These are phyloP conservation scores for Paramecium bursaria DNA, from an alignment of 73 alveolate species.

Conservation along the genomic window DNA sequence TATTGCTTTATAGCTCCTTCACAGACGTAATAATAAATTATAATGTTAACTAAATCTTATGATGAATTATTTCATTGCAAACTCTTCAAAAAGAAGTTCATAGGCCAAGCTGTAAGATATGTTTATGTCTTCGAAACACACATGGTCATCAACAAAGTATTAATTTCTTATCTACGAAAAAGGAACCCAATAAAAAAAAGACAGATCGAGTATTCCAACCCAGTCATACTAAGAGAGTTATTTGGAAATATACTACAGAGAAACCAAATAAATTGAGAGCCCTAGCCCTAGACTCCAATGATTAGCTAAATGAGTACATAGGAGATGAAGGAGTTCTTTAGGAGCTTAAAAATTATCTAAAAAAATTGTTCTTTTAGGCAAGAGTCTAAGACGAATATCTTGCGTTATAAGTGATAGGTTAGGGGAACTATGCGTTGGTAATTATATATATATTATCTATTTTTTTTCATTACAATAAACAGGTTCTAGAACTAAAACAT, in stretches of 20 bases:
- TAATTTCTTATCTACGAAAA: not conserved
- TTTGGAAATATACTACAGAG: slow-evolving; percentile 47
- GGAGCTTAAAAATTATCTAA: slow-evolving; percentile 6
- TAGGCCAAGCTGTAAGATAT: slow-evolving; percentile 3
- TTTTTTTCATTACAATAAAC: no score
- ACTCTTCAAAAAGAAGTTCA: not conserved
- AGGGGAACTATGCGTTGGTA: slow-evolving; percentile 57
- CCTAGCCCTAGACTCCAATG: not conserved
- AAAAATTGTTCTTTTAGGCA: slow-evolving; percentile 39
- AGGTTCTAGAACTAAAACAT: slow-evolving; percentile 56
- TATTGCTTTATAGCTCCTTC: not conserved
- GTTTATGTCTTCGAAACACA: not conserved
- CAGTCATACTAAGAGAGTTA: slow-evolving; percentile 1
- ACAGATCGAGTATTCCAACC: slow-evolving; percentile 13
- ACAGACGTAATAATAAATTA: slow-evolving; percentile 22
- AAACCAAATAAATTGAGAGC: slow-evolving; percentile 29
- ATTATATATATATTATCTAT: not conserved
- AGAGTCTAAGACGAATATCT: slow-evolving; percentile 26
- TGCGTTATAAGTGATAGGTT: slow-evolving; percentile 44
- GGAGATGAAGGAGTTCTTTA: slow-evolving; percentile 48
- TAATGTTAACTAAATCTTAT: slow-evolving; percentile 56
- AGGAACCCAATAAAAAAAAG: slow-evolving; percentile 15
- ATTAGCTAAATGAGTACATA: not conserved
- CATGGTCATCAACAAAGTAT: slow-evolving; percentile 17
- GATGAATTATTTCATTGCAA: slow-evolving; percentile 47